Evolutionary conservation across 805 yeast genomes (phyloP), one percentile per base, ranked within the genome.

Genomic region (Metschnikowia anglica): DNA sequence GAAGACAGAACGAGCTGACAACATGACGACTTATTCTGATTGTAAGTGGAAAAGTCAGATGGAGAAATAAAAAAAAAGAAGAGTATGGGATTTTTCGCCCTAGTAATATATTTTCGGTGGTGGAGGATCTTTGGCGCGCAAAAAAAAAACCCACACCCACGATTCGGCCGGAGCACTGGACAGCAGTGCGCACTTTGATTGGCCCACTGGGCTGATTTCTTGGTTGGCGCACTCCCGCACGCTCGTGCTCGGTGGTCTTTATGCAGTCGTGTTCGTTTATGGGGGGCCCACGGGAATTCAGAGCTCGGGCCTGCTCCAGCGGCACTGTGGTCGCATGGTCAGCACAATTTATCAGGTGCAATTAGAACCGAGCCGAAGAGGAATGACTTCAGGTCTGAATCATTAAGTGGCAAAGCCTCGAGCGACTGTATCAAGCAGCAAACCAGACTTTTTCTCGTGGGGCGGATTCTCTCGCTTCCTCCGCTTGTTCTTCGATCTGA

Each of bases 1-100:
- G 70, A 84, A 76, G 73, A 81, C 79, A 71, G 89, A 80, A 80
- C 93, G 88, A 67, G 82, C 79, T 63, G 90, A 83, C 77, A 85
- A 84, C 93, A 85, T 85, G 66, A 58, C 72, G 56, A 55, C 57
- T 55, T 50, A 44, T 39, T 41, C 45, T 36, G 41, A 15, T 41
- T 37, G 30, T 33, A 35, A 43, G 48, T 43, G 36, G 39, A 44
- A 44, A 44, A 51, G 52, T 51, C 55, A 42, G 47, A 48, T 47
- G 43, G 39, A 35, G 46, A 30, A 43, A 43, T 47, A 44, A 51
- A 51, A 41, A 44, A 51, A 46, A 52, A 49, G 39, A 44, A 46
- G 46, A 34, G 46, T 23, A 23, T 33, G 47, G 51, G 44, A 43
- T 45, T 41, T 46, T 46, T 44, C 39, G 19, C 26, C 19, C 37